Evolutionary conservation across 2,329 filamentous ascomycete genomes (phyloP), one percentile per base, ranked within the genome.

Genomic region (Cytospora chrysosperma): DNA sequence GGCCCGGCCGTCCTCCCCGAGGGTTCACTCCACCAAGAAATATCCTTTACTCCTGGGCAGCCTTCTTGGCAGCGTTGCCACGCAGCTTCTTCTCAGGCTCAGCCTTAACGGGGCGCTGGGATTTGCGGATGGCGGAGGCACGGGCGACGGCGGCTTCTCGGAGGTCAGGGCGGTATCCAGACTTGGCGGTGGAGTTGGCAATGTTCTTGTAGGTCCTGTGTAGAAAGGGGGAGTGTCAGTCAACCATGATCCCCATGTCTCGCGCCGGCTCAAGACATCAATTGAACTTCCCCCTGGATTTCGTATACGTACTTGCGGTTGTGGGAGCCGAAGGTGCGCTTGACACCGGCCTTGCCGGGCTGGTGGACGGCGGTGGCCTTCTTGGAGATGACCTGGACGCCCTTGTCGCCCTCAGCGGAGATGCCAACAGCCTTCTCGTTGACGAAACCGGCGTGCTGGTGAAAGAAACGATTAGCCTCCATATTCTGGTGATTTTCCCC

Each of bases 341-440:
- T 85, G 78, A 85, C 82, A 75, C 83, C 76, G 75, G 81, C 79
- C 76, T 86, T 80, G 69, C 86, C 87, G 76, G 95, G 94, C 82
- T 91, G 86, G 84, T 91, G 86, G 74, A 79, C 75, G 75, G 85
- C 84, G 72, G 83, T 82, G 76, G 83, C 75, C 84, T 93, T 95
- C 91, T 98, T 98, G 85, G 87, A 90, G 79, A 88, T 84, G 75
- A 97, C 81, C 75, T 85, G 83, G 72, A 98, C 83, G 75, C 88
- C 92, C 73, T 91, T 91, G 80, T 94, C 90, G 79, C 92, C 87
- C 72, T 79, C 84, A 73, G 88, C 76, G 74, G 87, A 80, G 75
- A 99, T 82, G 76, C 93, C 92, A 75, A 98, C 82, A 73, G 95
- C 93, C 91, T 97, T 95, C 78, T 89, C 86, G 85, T 96, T 97